These are phyloP conservation scores for Pleomassaria siparia DNA, from an alignment of 2,329 filamentous ascomycete genomes.

Conservation along the genomic window DNA sequence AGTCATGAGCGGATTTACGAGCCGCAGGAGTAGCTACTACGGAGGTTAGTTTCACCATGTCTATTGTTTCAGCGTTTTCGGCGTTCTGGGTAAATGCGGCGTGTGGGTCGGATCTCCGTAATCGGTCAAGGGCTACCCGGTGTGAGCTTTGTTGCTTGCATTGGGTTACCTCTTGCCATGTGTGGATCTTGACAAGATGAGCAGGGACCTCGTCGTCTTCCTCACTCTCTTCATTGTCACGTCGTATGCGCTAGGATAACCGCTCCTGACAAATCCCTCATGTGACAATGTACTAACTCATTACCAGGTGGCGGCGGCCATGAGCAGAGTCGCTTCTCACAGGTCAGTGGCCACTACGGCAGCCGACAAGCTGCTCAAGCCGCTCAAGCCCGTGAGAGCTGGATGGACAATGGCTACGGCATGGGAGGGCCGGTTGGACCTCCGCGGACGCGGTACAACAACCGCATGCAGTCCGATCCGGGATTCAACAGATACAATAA, in stretches of 20 bases:
- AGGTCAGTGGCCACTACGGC: slow-evolving; percentile 44
- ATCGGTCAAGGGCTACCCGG: neutral
- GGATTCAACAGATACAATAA: slow-evolving; percentile 44
- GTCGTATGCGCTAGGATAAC: neutral
- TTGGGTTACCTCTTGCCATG: too few species aligned
- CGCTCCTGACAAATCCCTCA: neutral
- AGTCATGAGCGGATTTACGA: slow-evolving; percentile 34
- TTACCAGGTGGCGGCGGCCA: slow-evolving; percentile 23
- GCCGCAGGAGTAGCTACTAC: slow-evolving; percentile 48
- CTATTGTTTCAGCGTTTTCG: neutral
- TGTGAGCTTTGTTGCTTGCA: neutral
- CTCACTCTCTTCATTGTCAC: neutral
- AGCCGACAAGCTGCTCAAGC: slow-evolving; percentile 27
- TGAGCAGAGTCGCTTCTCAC: slow-evolving; percentile 37
- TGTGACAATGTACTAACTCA: neutral
- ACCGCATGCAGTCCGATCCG: slow-evolving; percentile 49
- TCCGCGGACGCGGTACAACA: slow-evolving; percentile 43
- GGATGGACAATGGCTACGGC: slow-evolving; percentile 32
- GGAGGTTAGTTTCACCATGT: slow-evolving; percentile 23
- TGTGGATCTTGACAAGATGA: too few species aligned
- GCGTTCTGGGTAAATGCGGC: neutral
- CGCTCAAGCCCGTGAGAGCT: slow-evolving; percentile 36
- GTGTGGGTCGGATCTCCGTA: neutral
- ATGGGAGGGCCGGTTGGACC: slow-evolving; percentile 39
- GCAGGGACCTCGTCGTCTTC: too few species aligned